Evolutionary conservation across 768 basidiomycete species (phyloP).

Genomic region (Panaeolus cyanescens): DNA sequence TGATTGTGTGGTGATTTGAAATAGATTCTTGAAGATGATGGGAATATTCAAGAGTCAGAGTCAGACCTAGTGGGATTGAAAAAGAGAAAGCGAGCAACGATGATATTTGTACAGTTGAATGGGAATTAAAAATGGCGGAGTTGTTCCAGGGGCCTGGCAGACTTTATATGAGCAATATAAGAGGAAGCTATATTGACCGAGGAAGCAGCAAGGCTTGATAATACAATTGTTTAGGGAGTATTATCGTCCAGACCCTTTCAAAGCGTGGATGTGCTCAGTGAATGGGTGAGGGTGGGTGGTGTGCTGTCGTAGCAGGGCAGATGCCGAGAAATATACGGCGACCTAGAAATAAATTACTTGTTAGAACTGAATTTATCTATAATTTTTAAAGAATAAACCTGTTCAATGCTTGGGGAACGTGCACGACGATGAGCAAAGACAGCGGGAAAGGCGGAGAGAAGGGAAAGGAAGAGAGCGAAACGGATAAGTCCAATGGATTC

Average conservation of each 20-base stretch:
- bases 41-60: not conserved
- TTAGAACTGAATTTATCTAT: not conserved
- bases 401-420: conserved; percentile 15
- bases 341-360: not conserved
- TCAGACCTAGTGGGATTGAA: not conserved
- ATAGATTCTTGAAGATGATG: not conserved
- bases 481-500: conserved; percentile 1
- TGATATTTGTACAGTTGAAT: conserved; percentile 3
- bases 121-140: not conserved
- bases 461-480: conserved; percentile 11
- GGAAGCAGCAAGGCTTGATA: not conserved
- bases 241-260: not conserved
- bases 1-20: not conserved
- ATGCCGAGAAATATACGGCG: not conserved
- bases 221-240: not conserved
- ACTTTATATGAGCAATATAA: not conserved
- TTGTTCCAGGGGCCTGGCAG: not conserved
- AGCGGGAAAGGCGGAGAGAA: conserved; percentile 16
- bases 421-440: conserved; percentile 17
- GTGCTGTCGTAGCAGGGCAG: conserved; percentile 1
- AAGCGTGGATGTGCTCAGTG: conserved; percentile 4
- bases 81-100: conserved; percentile 6
- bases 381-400: not conserved
- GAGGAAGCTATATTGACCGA: not conserved
- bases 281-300: not conserved